Base-by-base conservation (phyloP, 192 early-diverging fungal genomes). In the Coemansia umbellata region DNA sequence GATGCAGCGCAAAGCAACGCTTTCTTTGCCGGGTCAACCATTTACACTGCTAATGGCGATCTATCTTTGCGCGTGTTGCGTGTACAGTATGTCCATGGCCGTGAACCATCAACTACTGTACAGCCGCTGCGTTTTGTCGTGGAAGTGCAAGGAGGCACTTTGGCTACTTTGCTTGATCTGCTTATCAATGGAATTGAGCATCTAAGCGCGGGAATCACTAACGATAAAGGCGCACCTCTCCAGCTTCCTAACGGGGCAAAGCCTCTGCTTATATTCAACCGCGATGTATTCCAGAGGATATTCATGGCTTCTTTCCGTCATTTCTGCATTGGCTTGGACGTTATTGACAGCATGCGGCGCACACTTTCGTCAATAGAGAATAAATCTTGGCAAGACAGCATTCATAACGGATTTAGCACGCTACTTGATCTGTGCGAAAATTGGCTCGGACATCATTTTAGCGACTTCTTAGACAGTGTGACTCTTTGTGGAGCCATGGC, bases 251-350 rank as follows among this genome's bases (percentile, higher is more conserved):
- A 50, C 19, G 55, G 63, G 13, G 33, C 62, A n/a, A 27, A 33
- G 30, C 56, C 66, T 3, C 55, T 47, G 15, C 63, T 76, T 28
- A 37, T 70, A 41, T 66, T 76, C 37, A 76, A 76, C 62, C 74
- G 67, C 58, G 66, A 76, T 33, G 74, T 70, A 15, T 76, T 74
- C 58, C 64, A 80, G 22, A 61, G 69, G 13, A 71, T 74, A 11
- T 84, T 88, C 32, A 81, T 88, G 72, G 71, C 78, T 10, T 85
- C 83, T 17, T 88, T 84, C 60, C 80, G 86, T 15, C 80, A 78
- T 37, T 86, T 84, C 49, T 81, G 84, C 53, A 61, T 73, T 22
- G 76, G 71, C 1, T 33, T 70, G 8, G 68, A 80, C 28, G 56
- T 80, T 3, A 49, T 80, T 10, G 63, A 55, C 31, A 41, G 45